These are phyloP conservation scores for Podospora appendiculata DNA, from an alignment of 495 filamentous ascomycete genomes.

Conservation along the genomic window DNA sequence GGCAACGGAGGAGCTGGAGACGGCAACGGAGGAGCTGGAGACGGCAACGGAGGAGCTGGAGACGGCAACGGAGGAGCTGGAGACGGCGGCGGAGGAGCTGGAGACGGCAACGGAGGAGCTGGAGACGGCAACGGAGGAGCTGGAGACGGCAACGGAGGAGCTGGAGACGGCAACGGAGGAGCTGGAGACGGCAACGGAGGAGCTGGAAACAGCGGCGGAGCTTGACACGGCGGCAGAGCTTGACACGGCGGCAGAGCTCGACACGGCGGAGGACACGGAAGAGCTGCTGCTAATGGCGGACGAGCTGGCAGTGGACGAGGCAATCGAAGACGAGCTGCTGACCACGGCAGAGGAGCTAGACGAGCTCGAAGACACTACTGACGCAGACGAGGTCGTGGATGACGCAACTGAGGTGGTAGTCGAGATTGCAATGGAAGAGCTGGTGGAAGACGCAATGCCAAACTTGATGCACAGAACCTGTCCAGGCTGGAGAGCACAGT, in stretches of 20 bases:
- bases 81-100: neutral
- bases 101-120: no score
- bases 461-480: slow-evolving; percentile 6
- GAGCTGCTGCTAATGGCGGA: neutral
- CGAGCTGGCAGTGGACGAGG: neutral
- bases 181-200: neutral
- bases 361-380: neutral
- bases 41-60: neutral
- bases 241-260: neutral
- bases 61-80: neutral
- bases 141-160: neutral
- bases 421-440: neutral
- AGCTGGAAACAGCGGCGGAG: neutral
- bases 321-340: neutral
- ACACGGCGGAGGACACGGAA: neutral
- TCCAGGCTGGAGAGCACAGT: slow-evolving; percentile 2
- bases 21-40: no score
- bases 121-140: neutral
- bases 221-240: neutral
- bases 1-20: neutral
- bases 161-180: neutral
- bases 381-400: neutral
- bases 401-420: neutral
- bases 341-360: neutral
- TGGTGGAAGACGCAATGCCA: neutral